Evolutionary conservation across 2,329 filamentous ascomycete species (phyloP), one percentile per base, ranked within the genome.

Genomic region (Dactylellina leptospora): DNA sequence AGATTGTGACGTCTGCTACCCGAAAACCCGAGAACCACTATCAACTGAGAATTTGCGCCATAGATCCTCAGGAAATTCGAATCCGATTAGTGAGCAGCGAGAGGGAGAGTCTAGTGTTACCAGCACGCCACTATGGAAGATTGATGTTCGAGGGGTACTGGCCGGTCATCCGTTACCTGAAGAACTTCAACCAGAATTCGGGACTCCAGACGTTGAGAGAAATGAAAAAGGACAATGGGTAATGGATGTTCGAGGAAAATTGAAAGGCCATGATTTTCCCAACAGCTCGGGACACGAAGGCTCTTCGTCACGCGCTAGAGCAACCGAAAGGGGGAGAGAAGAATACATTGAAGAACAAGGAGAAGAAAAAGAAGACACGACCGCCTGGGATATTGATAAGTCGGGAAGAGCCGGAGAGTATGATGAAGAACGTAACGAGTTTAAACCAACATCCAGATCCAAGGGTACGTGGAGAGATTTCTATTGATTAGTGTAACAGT

Each of bases 131-230:
- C 28, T n/a, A 1, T 61, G 56, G 56, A n/a, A 28, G 4, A 50
- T 61, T 28, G 56, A 61, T 38, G 44, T 51, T 28, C 45, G 56
- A 3, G 56, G 56, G n/a, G 44, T 38, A 33, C 18, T 60, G 27
- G 22, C 50, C 27, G 28, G 22, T 2, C 45, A 61, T 22, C 27
- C 30, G 3, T 10, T 23, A 22, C 45, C 56, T 11, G 20, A n/a
- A 20, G 56, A 48, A 11, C 1, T 40, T 11, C 36, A 9, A 11
- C 28, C 11, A 3, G 28, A 51, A 16, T 40, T 40, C 36, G 1
- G 11, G 13, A 40, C 28, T n/a, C 13, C n/a, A n/a, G n/a, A n/a
- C n/a, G n/a, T n/a, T n/a, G n/a, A n/a, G n/a, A 40, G 18, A 16
- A 40, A 40, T 11, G 18, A 16, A 40, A 38, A 53, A 20, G 11